phyloP scores from a whole-genome alignment of 805 yeast genomes.

The Teunomyces pallodes region DNA sequence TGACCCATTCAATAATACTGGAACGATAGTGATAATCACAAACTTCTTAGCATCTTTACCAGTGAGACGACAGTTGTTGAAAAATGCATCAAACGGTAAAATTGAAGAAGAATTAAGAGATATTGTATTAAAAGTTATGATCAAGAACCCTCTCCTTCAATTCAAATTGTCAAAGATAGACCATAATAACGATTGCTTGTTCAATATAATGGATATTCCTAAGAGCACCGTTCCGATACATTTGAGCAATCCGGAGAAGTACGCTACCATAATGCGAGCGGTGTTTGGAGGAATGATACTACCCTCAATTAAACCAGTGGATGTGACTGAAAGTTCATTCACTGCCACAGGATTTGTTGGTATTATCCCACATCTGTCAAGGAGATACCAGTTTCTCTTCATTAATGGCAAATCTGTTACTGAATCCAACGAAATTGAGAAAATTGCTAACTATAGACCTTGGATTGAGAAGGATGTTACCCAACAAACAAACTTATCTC shows the following conservation, averaged over 20 bases:
- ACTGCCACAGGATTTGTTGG: slow-evolving; percentile 42
- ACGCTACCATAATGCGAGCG: slow-evolving; percentile 8
- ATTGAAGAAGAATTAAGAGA: slow-evolving; percentile 26
- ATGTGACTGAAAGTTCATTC: slow-evolving; percentile 23
- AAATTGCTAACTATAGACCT: not conserved
- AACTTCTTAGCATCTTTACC: slow-evolving; percentile 45
- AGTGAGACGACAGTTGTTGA: slow-evolving; percentile 36
- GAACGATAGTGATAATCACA: slow-evolving; percentile 37
- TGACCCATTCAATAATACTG: slow-evolving; percentile 15
- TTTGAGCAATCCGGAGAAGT: slow-evolving; percentile 6
- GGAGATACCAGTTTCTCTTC: slow-evolving; percentile 43
- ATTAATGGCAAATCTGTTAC: slow-evolving; percentile 39
- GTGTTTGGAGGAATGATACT: slow-evolving; percentile 28
- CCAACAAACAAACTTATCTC: not conserved
- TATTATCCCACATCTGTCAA: slow-evolving; percentile 28
- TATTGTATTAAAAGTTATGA: slow-evolving; percentile 25
- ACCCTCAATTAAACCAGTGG: slow-evolving; percentile 21
- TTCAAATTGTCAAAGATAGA: slow-evolving; percentile 12
- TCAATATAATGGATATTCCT: not conserved
- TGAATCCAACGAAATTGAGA: not conserved
- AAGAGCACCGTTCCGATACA: slow-evolving; percentile 10
- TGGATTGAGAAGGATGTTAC: not conserved
- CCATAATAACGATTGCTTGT: not conserved
- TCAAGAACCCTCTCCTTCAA: slow-evolving; percentile 19
- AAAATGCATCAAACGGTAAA: slow-evolving; percentile 16